Conservation (phyloP, 192 early-diverging fungal genomes). For the Coemansia sp. region DNA sequence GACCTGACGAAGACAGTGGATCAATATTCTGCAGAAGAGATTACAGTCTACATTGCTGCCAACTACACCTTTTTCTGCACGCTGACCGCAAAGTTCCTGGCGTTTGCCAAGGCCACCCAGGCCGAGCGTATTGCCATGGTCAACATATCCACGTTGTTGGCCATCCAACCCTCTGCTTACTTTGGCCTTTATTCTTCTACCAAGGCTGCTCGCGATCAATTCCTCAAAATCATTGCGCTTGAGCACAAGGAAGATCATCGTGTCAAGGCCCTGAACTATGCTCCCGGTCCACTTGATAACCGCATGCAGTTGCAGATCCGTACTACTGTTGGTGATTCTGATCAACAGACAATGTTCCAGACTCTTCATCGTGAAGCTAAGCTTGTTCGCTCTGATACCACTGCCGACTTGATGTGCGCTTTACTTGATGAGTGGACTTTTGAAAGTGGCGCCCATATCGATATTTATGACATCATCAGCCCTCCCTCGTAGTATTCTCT, state of each 20-base stretch:
- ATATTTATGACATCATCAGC: constrained; percentile 59
- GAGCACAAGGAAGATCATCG: constrained; percentile 58
- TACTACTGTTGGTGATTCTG: constrained; percentile 62
- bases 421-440: constrained; percentile 61
- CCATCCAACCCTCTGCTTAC: constrained; percentile 70
- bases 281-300: constrained; percentile 85
- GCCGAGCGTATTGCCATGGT: constrained; percentile 55
- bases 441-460: constrained; percentile 66
- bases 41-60: constrained; percentile 53
- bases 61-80: constrained; percentile 63
- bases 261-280: constrained; percentile 75
- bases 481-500: constrained; percentile 8
- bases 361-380: constrained; percentile 65
- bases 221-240: constrained; percentile 65
- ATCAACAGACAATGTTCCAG: constrained; percentile 61
- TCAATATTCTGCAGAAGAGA: constrained; percentile 54
- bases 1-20: constrained; percentile 61
- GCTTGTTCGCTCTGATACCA: constrained; percentile 66
- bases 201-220: constrained; percentile 82
- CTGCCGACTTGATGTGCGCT: constrained; percentile 61
- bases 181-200: constrained; percentile 79
- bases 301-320: constrained; percentile 79
- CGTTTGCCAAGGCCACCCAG: background rate
- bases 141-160: constrained; percentile 78
- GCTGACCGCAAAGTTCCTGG: constrained; percentile 46